Evolutionary conservation across 2,329 filamentous ascomycete species (phyloP), one percentile per base, ranked within the genome.

Genomic region (Sclerotiophoma versabilis): DNA sequence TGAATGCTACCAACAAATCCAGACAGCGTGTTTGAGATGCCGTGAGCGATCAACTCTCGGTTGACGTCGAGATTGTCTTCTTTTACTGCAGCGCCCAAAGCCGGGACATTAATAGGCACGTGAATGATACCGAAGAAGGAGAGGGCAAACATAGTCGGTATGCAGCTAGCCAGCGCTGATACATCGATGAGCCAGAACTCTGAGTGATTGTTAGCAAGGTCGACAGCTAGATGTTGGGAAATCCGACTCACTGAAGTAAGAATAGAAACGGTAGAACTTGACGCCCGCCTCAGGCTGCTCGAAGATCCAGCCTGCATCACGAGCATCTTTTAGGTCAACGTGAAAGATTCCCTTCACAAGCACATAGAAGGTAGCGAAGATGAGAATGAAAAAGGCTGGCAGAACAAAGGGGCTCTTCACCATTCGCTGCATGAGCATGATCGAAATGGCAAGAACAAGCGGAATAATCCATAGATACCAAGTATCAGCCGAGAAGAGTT

Each of bases 261-360:
- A 96, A 77, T 96, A 99, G 69, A 99, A 99, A 72, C 95, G 92
- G 85, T 95, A 99, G 86, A 96, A 99, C 0, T 95, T 92, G 65
- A 96, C 91, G 11, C 86, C 90, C 9, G 88, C 88, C 38, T 89
- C 88, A 1, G 95, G 93, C 0, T 89, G 89, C 65, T 91, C 84
- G 66, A 99, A 99, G 10, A 98, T 89, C 95, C 95, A 99, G 15
- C 95, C 95, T 42, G 82, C 79, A 9, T 84, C 75, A 47, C 92
- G 87, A 37, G 98, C 77, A 11, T 80, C 80, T 30, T 85, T 81
- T 55, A 92, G 81, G 33, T 89, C 80, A 44, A 96, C 79, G 15
- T 82, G 81, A 39, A 92, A 85, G 7, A 93, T 79, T 2, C 84
- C 84, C 22, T 87, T 80, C 12, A 95, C 89, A 47, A 92, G 84